Percentiles rank a stretch among this genome's conserved stretches.
Conservation (phyloP, 495 filamentous ascomycete species). For the Extremus antarcticus region DNA sequence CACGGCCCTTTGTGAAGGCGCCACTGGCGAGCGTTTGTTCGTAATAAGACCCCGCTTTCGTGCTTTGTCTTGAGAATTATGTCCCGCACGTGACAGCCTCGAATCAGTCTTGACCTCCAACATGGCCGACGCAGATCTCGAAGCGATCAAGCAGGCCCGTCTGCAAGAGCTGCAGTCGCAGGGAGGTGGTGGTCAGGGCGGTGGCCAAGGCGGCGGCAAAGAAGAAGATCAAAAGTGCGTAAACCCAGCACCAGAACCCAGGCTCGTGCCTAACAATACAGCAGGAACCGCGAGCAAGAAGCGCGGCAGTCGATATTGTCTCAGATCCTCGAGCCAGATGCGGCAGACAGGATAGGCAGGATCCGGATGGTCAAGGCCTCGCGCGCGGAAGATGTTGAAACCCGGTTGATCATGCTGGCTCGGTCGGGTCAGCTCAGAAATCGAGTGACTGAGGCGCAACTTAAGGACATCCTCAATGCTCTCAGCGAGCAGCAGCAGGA, state of each 20-base stretch:
- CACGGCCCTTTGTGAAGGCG: too few relatives aligned
- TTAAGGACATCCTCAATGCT: conserved; percentile 80
- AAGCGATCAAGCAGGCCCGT: conserved; percentile 82
- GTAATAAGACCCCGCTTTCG: too few relatives aligned
- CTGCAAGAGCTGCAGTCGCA: conserved; percentile 83
- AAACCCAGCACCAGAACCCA: not conserved
- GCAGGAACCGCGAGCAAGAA: conserved; percentile 43
- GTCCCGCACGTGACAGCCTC: too few relatives aligned
- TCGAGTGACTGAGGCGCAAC: conserved; percentile 84
- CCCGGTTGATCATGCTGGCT: conserved; percentile 83
- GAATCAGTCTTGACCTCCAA: too few relatives aligned
- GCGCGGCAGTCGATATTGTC: conserved; percentile 65
- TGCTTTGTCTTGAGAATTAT: too few relatives aligned
- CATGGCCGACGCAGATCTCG: conserved; percentile 82
- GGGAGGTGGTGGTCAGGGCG: conserved; percentile 33
- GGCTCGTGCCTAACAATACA: conserved; percentile 15
- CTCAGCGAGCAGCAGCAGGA: conserved; percentile 44
- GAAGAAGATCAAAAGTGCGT: conserved; percentile 56
- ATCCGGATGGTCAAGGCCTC: conserved; percentile 93
- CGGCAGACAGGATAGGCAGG: conserved; percentile 82
- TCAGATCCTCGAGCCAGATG: conserved; percentile 90
- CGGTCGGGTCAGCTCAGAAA: conserved; percentile 72
- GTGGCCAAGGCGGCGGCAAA: conserved; percentile 35
- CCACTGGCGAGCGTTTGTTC: too few relatives aligned
- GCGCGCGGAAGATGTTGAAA: conserved; percentile 82